Evolutionary conservation across 2,329 filamentous ascomycete genomes (phyloP), one percentile per base, ranked within the genome.

Genomic region (Corinectria fuckeliana): DNA sequence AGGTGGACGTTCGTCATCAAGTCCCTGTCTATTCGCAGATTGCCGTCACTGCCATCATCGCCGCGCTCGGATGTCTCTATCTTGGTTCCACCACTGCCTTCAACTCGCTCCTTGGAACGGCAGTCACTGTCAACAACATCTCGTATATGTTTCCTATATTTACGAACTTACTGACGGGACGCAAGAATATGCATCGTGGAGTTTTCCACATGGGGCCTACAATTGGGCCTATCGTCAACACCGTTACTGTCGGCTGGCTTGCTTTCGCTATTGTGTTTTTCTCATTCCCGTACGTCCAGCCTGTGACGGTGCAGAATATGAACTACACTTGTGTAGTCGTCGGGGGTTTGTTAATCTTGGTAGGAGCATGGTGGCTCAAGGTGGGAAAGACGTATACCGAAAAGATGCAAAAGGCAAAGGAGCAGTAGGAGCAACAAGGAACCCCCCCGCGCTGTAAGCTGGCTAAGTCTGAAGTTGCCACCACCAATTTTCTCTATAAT

Each of bases 321-420:
- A 82, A 81, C 58, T 81, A 82, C 61, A 81, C 80, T 2, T 81
- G 80, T 47, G 77, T 80, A 0, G 77, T 79, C 11, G 76, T 81
- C 5, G 79, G 78, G 1, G 79, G 71, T 0, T 50, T 73, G 23
- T n/a, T 60, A 3, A 74, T 78, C 7, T 42, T 77, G 2, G 69
- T 81, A 9, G 72, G 76, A 2, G 61, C 58, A 0, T 81, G 78
- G 79, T 81, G 78, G 78, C 50, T 79, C n/a, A 71, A 79, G 50
- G 77, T 72, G 1, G 76, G 78, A 4, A 72, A 69, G 47, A 67
- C 68, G 21, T 81, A 78, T 38, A 76, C 75, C 5, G 68, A 71
- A 52, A 73, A 68, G 34, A 78, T 80, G 64, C 69, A 72, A 20
- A 74, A 75, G 54, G 72, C 72, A 1, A 74, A 70, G 60, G 73